Percentiles rank a stretch among this genome's conserved stretches.
Conservation (phyloP, 768 basidiomycete species). For the Psilocybe subaeruginosa region DNA sequence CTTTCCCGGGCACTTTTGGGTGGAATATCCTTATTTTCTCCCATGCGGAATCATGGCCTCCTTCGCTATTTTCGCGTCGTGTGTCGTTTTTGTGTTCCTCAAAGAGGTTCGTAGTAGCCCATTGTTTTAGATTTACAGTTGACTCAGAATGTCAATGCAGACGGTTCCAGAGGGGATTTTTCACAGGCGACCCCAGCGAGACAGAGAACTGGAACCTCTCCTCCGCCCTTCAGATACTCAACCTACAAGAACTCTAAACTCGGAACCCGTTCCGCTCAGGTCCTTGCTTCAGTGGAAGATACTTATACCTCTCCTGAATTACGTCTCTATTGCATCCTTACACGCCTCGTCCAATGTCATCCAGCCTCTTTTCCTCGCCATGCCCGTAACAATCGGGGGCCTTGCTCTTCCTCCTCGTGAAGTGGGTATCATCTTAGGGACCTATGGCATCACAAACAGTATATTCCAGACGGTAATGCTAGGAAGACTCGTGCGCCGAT, state of each 20-base stretch:
- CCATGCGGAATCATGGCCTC: constrained; percentile 22
- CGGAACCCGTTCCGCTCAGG: constrained; percentile 44
- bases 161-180: constrained; percentile 4
- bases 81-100: constrained; percentile 13
- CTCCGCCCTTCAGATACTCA: constrained; percentile 8
- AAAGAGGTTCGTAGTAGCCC: constrained; percentile 19
- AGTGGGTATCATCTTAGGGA: constrained; percentile 58
- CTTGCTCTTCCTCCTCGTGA: constrained; percentile 54
- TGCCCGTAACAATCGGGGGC: constrained; percentile 58
- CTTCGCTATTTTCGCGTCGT: constrained; percentile 19
- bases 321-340: constrained; percentile 51
- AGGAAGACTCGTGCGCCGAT: constrained; percentile 49
- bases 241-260: background rate
- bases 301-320: constrained; percentile 57
- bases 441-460: constrained; percentile 55
- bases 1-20: constrained; percentile 23
- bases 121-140: background rate
- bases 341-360: constrained; percentile 34
- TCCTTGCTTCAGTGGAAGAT: constrained; percentile 49
- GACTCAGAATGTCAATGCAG: background rate
- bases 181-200: background rate
- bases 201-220: constrained; percentile 6
- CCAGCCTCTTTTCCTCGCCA: constrained; percentile 60
- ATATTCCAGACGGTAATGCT: constrained; percentile 59
- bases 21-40: constrained; percentile 26